A percentile compares a stretch with the other conserved stretches of the same genome.
Conservation (phyloP, 257 asterid genomes). For the Capsicum pubescens region DNA sequence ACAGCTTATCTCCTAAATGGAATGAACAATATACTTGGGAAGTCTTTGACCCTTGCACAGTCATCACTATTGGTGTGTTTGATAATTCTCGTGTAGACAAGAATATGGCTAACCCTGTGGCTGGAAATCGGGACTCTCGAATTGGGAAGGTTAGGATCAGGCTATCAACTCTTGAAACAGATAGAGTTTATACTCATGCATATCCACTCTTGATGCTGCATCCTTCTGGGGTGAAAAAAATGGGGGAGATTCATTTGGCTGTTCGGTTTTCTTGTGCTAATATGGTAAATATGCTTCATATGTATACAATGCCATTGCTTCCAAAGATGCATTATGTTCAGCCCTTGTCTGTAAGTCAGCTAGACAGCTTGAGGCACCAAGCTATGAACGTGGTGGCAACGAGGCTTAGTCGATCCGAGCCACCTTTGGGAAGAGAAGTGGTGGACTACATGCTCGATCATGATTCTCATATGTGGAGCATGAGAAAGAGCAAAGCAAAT, state of each 20-base stretch:
- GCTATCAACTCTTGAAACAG: slow-evolving; percentile 79
- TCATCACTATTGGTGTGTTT: slow-evolving; percentile 75
- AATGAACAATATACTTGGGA: slow-evolving; percentile 97
- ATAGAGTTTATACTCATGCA: slow-evolving; percentile 77
- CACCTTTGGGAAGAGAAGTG: slow-evolving; percentile 80
- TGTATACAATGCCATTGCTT: slow-evolving; percentile 69
- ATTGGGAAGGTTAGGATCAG: slow-evolving; percentile 85
- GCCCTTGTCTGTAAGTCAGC: slow-evolving; percentile 74
- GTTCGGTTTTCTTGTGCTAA: slow-evolving; percentile 80
- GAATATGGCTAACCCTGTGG: slow-evolving; percentile 35
- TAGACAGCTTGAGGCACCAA: slow-evolving; percentile 73
- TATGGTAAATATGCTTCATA: slow-evolving; percentile 71
- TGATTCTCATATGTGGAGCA: slow-evolving; percentile 93
- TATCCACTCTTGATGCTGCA: slow-evolving; percentile 84
- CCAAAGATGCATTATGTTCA: slow-evolving; percentile 94
- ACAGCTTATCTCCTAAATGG: slow-evolving; percentile 80
- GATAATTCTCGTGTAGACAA: slow-evolving; percentile 78
- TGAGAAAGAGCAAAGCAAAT: slow-evolving; percentile 93
- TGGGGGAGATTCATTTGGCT: slow-evolving; percentile 93
- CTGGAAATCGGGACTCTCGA: slow-evolving; percentile 56
- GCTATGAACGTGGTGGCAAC: slow-evolving; percentile 83
- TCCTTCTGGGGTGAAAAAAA: slow-evolving; percentile 84
- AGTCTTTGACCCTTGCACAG: slow-evolving; percentile 90
- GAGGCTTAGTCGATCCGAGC: slow-evolving; percentile 80
- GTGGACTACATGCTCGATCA: slow-evolving; percentile 96